Evolutionary conservation across 495 filamentous ascomycete genomes (phyloP), one percentile per base, ranked within the genome.

Genomic region (Aspergillus heteromorphus): DNA sequence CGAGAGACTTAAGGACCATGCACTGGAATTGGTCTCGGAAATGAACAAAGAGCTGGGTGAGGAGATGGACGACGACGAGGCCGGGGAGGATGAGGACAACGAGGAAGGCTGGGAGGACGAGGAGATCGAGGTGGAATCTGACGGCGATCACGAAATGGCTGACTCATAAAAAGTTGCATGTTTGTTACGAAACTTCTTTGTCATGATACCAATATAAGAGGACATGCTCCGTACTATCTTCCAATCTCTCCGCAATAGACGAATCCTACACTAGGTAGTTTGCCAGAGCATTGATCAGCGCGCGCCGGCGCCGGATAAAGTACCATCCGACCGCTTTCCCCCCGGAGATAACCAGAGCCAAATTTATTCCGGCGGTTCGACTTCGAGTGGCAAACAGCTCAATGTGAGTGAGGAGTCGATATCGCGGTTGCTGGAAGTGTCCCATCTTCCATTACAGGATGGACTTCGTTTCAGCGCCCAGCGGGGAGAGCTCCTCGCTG

Each of bases 21-120:
- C 78, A 10, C 25, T 76, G 49, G 83, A 86, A 57, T 63, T 87
- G 27, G 77, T 87, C 7, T 73, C 78, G 54, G 79, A 73, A 29
- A 74, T 85, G 58, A 69, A 79, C 61, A 69, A 80, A 54, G 74
- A 78, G 21, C 72, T 86, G 18, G 78, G 79, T 34, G 75, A 80
- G 53, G 73, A 76, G n/a, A 73, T 80, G 40, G 73, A 79, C 5
- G 74, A 79, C n/a, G 74, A 79, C n/a, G 74, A 77, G 29, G 69
- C 69, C n/a, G 75, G 74, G 19, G 72, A 77, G 30, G 70, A 75
- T 16, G 75, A 73, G 25, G 74, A 79, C 18, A 75, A 69, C 4
- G 71, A 64, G 7, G 72, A 73, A 6, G 70, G 63, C 13, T 68
- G 68, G 49, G 64, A 70, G 23, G 67, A 66, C 47, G 74, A 72